Base-by-base conservation (phyloP, 176 grass and related monocot genomes). In the Avena insularis region DNA sequence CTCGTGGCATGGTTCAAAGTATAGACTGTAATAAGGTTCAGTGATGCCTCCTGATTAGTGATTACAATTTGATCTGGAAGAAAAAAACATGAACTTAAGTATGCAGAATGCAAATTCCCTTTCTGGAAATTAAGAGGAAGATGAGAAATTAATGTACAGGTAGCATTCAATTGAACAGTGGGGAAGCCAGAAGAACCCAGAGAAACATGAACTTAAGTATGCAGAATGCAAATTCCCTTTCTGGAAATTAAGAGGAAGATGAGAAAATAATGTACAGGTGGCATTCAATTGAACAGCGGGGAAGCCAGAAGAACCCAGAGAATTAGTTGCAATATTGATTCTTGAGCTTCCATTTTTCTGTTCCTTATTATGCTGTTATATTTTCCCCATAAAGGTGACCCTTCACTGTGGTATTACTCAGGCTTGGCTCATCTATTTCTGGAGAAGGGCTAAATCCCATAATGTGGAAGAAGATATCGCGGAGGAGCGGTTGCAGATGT, bases 351-450 rank as follows among this genome's bases (percentile, higher is more conserved):
- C 8, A 65, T 6, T 8, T 60, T 77, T 36, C 21, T 53, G 46
- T 77, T 65, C 83, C 8, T n/a, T 79, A 17, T n/a, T 71, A 19
- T 83, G 56, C 31, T 63, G 11, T 61, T 40, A 4, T 80, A 15
- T 48, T 51, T 57, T 79, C 19, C 40, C 10, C 69, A 43, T 76
- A 65, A 12, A 31, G 29, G 33, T 88, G 64, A 71, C 51, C 40
- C 2, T 55, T 61, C 21, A 68, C 17, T 47, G 57, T 87, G 83
- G 29, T 82, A 9, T 55, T 47, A 60, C 9, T 25, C 77, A 99
- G 97, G 87, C 94, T 53, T 99, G 97, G 97, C 88, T 96, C 16
- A 83, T 86, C 33, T 99, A 96, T 75, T 99, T 94, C 71, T 99
- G 97, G 97, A 91, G 79, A 91, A 94, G 94, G 87, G 94, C 97